These are phyloP conservation scores for Elsinoe arachidis DNA, from an alignment of 2,329 filamentous ascomycete genomes.

Conservation along the genomic window DNA sequence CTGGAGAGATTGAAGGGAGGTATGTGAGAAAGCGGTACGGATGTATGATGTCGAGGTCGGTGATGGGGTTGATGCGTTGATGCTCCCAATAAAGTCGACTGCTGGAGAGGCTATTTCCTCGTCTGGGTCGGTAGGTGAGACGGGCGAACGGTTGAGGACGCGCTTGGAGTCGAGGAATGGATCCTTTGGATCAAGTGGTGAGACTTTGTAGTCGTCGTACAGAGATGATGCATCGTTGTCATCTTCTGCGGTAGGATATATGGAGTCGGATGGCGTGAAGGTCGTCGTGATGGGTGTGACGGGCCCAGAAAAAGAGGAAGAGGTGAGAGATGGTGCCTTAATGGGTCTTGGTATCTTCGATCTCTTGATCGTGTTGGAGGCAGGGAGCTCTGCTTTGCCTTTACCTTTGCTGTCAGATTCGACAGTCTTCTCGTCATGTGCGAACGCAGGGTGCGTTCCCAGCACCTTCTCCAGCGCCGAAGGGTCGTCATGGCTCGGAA, in stretches of 20 bases:
- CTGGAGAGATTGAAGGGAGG: not conserved
- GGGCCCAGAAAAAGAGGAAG: not conserved
- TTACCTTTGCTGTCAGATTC: not conserved
- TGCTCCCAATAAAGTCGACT: not conserved
- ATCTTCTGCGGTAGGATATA: not conserved
- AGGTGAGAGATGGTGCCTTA: not conserved
- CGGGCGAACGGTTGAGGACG: not conserved
- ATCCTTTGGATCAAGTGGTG: constrained; percentile 1
- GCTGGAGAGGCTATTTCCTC: constrained; percentile 2
- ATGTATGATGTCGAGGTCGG: not conserved
- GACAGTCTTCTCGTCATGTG: not conserved
- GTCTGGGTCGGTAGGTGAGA: not conserved
- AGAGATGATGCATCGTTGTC: not conserved
- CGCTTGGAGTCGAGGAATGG: not conserved
- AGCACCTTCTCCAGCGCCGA: constrained; percentile 1
- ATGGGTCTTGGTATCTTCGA: not conserved
- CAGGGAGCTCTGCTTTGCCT: not conserved
- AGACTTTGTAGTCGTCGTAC: not conserved
- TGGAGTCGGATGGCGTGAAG: not conserved
- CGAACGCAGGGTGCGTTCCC: constrained; percentile 2
- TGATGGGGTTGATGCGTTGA: not conserved
- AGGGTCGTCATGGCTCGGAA: not conserved
- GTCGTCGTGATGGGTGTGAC: not conserved
- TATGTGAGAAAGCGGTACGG: not conserved
- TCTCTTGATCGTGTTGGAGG: not conserved